Percentiles rank a stretch among this genome's conserved stretches.
Conservation (phyloP, 768 basidiomycete species). For the Asterophora lycoperdoides region DNA sequence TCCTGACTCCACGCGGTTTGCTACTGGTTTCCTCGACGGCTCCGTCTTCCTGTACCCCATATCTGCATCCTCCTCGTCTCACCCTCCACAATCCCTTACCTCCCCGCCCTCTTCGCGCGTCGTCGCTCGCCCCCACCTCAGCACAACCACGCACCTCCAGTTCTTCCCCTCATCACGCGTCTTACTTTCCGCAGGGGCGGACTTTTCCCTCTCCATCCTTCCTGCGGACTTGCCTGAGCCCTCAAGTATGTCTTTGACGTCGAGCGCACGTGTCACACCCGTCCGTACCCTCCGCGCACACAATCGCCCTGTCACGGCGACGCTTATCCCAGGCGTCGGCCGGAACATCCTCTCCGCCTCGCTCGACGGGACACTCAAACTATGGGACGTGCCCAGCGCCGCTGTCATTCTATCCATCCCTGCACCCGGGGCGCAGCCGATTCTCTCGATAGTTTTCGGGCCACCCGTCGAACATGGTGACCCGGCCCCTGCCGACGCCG, state of each 20-base stretch:
- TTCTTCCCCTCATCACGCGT: conserved; percentile 75
- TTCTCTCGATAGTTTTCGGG: conserved; percentile 44
- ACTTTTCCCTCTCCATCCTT: conserved; percentile 64
- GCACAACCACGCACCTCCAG: conserved; percentile 49
- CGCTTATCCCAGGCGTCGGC: conserved; percentile 61
- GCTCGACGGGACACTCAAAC: conserved; percentile 62
- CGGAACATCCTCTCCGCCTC: conserved; percentile 63
- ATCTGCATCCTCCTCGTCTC: conserved; percentile 16
- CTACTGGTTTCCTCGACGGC: conserved; percentile 59
- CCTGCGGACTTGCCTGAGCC: conserved; percentile 46
- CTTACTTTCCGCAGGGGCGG: conserved; percentile 62
- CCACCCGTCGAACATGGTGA: conserved; percentile 12
- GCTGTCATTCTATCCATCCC: conserved; percentile 43
- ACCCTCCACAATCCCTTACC: conserved; percentile 15
- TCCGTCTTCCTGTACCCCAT: conserved; percentile 48
- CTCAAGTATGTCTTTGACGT: conserved; percentile 12
- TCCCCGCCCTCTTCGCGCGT: conserved; percentile 26
- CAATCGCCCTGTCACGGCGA: conserved; percentile 57
- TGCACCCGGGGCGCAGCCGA: conserved; percentile 31
- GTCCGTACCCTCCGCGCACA: conserved; percentile 67
- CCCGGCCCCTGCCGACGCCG: too few species aligned
- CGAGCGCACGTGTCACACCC: conserved; percentile 37
- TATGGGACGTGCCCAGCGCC: conserved; percentile 69
- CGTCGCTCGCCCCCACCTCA: conserved; percentile 43
- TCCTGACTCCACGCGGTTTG: conserved; percentile 53